These are phyloP conservation scores for Murraya koenigii DNA, from an alignment of 345 rosid genomes.

Conservation along the genomic window DNA sequence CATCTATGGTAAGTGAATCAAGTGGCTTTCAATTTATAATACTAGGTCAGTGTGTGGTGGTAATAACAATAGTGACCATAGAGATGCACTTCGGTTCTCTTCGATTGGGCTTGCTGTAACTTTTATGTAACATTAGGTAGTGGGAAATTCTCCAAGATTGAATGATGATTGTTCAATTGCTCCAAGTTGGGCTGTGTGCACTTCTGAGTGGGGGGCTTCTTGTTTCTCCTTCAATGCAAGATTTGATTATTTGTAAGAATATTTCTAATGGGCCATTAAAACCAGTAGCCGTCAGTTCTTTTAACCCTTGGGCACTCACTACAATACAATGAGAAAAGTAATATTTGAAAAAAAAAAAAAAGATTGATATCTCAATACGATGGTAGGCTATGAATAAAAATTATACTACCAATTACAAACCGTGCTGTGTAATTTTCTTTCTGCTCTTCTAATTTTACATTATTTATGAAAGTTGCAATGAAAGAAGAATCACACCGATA, in stretches of 20 bases:
- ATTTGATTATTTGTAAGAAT: not conserved
- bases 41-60: not conserved
- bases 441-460: not conserved
- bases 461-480: not conserved
- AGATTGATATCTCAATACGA: not conserved
- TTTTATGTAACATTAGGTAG: not conserved
- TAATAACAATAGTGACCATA: not conserved
- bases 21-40: not conserved
- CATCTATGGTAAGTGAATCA: not conserved
- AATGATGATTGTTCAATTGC: not conserved
- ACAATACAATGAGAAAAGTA: not conserved
- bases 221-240: not conserved
- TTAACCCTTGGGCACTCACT: not conserved
- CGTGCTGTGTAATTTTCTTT: not conserved
- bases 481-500: not conserved
- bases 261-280: not conserved
- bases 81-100: not conserved
- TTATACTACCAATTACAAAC: not conserved
- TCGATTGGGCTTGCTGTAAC: not conserved
- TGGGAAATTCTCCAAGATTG: not conserved
- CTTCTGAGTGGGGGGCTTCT: not conserved
- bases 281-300: not conserved
- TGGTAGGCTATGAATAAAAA: not conserved
- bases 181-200: not conserved
- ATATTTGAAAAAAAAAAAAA: not conserved